Conservation (phyloP, 2,329 filamentous ascomycete species). For the Nemania sp. region DNA sequence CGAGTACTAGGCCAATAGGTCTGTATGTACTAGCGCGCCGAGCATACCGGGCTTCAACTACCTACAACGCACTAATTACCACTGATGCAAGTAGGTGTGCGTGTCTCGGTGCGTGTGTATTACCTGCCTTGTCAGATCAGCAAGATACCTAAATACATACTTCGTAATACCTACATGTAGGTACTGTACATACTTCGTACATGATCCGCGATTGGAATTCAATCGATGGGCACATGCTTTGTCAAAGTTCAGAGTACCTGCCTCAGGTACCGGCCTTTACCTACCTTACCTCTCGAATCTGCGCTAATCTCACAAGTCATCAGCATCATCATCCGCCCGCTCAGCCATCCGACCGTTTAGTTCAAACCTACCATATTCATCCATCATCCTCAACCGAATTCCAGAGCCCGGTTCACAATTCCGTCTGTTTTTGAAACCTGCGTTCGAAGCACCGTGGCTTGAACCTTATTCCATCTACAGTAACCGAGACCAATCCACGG, state of each 20-base stretch:
- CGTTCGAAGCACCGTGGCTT: conserved; percentile 1
- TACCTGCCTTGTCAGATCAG: too few species aligned
- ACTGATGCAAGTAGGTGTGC: too few species aligned
- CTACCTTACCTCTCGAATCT: conserved; percentile 5
- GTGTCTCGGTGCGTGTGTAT: too few species aligned
- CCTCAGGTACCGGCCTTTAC: too few species aligned
- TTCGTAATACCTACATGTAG: too few species aligned
- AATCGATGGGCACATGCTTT: background rate
- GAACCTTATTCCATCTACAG: conserved; percentile 4
- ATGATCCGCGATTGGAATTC: too few species aligned
- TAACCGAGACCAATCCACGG: conserved; percentile 4
- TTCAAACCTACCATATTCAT: background rate
- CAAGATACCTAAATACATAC: too few species aligned
- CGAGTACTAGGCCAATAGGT: too few species aligned
- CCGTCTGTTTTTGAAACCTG: background rate
- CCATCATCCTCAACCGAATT: conserved; percentile 14
- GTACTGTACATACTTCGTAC: conserved; percentile 9
- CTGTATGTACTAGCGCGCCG: too few species aligned
- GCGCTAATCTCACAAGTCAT: conserved; percentile 15
- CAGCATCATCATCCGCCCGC: conserved; percentile 11
- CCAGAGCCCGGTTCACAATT: conserved; percentile 7
- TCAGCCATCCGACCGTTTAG: background rate
- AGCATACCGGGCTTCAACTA: too few species aligned
- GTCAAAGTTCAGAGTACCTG: too few species aligned
- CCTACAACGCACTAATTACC: too few species aligned